Base-by-base conservation (phyloP, 441 rosid genomes). In the Metrosideros polymorpha region DNA sequence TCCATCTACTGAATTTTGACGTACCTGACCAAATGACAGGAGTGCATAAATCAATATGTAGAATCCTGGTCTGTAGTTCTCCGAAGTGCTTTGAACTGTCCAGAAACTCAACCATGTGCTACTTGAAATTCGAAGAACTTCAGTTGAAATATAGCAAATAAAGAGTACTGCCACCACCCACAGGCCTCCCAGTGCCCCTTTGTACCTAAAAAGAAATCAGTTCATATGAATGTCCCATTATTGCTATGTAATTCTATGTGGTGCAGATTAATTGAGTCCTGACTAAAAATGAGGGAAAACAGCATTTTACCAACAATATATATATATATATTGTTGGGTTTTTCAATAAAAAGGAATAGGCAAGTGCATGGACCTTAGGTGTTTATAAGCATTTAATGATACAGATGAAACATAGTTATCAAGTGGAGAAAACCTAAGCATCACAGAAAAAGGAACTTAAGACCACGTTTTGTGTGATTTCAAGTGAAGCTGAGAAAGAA, bases 31-130 rank as follows among this genome's bases (percentile, higher is more conserved):
- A 91, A 93, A 83, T 71, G 99, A 98, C 88, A 98, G 95, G 88
- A 94, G 82, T 1, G 98, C 87, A 89, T 98, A 98, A 66, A 97
- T 76, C 84, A 92, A 76, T 91, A 96, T 98, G 91, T 96, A 98
- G 91, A 90, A 95, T 71, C 92, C 86, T 76, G 99, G 95, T 77
- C 95, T 96, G 86, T 95, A 94, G 27, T 47, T 89, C 89, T 89
- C 90, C 43, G 89, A 84, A 89, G 92, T 79, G 86, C 94, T 93
- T 92, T 93, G 97, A 93, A 95, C 95, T 53, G 99, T 97, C 99
- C 99, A 98, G 85, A 88, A 89, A 91, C 99, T 98, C 93, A 97
- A 91, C 99, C 99, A 98, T 25, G 96, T 97, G 91, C 99, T 98
- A 88, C 98, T 93, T 86, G 97, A 95, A 91, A 98, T 93, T 88